Evolutionary conservation across 2,329 filamentous ascomycete genomes (phyloP), one percentile per base, ranked within the genome.

Genomic region (Cordyceps cicadae): DNA sequence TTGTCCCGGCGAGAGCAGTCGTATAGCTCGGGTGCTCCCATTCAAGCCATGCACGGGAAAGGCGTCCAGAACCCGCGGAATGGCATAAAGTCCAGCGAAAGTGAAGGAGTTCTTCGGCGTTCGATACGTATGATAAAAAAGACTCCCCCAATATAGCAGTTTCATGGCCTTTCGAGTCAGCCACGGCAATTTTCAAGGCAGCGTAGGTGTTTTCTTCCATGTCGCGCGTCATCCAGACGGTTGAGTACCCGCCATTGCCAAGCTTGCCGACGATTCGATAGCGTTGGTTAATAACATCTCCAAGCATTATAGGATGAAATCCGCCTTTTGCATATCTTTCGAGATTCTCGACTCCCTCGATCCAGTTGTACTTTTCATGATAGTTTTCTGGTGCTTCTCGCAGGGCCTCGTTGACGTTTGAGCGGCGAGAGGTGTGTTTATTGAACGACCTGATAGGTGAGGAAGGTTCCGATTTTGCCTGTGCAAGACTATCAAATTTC

Each of bases 171-270:
- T 32, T 21, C 32, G 50, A 52, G 9, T 52, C 50, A 24, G 50
- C 50, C 32, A 52, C 32, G 9, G 29, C 50, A 17, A 52, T 37
- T 37, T 52, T 66, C 37, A 66, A 19, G 19, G 64, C 64, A 19
- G 64, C 63, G 46, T 63, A 63, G 5, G 53, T 46, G 15, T 62
- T 37, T 2, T 55, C 48, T 48, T 61, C 43, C 21, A 11, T n/a
- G 64, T 77, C 75, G 39, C 67, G 66, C 17, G 71, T 74, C 26
- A 78, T 71, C 75, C 74, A 77, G 54, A 76, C 70, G 1, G 75
- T 77, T 3, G 72, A 74, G 64, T 67, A 74, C 1, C 70, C 69
- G 24, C 75, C 73, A 63, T 67, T 74, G 49, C 74, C 74, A 54
- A 77, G 62, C 63, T 77, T 77, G 34, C 73, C 69, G 39, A 73